Evolutionary conservation across 1,139 yeast species (phyloP).

Genomic region (Scheffersomyces stambukii): DNA sequence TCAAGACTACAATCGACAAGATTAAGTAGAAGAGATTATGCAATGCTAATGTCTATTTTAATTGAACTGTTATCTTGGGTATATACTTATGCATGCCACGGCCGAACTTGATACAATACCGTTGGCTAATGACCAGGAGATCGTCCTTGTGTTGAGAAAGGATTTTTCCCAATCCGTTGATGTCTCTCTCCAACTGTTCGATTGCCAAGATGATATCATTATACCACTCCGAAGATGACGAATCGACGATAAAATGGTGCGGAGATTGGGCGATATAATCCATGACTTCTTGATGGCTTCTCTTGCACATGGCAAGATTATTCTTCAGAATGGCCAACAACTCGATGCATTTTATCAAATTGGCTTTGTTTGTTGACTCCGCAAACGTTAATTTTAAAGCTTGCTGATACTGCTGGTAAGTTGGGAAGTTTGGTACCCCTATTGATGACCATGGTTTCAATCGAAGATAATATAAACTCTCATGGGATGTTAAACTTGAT

Average conservation of each 20-base stretch:
- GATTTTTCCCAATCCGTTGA: constrained; percentile 19
- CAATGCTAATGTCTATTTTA: no score
- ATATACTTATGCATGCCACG: no score
- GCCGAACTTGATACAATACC: no score
- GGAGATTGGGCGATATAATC: constrained; percentile 9
- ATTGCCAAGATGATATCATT: constrained; percentile 5
- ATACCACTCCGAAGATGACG: constrained; percentile 10
- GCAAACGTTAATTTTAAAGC: constrained; percentile 6
- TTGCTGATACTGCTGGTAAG: constrained; percentile 31
- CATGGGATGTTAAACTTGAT: constrained; percentile 38
- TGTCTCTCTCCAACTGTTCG: constrained; percentile 5
- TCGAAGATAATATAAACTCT: constrained; percentile 58
- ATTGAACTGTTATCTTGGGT: no score
- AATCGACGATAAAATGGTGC: constrained; percentile 17
- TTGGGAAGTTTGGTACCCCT: constrained; percentile 70
- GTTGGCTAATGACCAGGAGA: no score
- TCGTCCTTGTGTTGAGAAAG: constrained; percentile 20
- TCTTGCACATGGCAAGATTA: constrained; percentile 15
- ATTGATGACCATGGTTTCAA: constrained; percentile 82
- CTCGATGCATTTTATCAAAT: constrained; percentile 10
- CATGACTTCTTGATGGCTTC: constrained; percentile 6
- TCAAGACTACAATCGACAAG: constrained; percentile 4
- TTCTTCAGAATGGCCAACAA: constrained; percentile 9
- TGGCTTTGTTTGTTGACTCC: constrained; percentile 6
- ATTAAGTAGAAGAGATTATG: no score